Evolutionary conservation across 495 filamentous ascomycete genomes (phyloP).

Genomic region (Echria macrotheca): DNA sequence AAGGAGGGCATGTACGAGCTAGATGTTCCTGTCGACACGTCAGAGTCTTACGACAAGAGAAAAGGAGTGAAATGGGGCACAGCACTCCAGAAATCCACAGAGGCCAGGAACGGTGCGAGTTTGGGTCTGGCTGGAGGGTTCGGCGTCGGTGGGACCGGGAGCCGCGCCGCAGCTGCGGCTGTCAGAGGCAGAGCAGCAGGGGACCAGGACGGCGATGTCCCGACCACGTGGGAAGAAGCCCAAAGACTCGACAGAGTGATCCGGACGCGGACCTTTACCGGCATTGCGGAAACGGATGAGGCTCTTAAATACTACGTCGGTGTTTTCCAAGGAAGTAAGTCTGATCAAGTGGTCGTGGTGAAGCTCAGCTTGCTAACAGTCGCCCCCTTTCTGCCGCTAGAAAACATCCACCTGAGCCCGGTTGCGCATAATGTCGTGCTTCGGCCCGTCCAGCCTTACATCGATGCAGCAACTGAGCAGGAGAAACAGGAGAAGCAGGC

Average conservation of each 20-base stretch:
- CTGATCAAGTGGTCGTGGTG: neutral
- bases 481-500: slow-evolving; percentile 37
- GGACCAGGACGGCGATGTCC: slow-evolving; percentile 19
- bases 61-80: slow-evolving; percentile 45
- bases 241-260: slow-evolving; percentile 39
- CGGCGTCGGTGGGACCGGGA: slow-evolving; percentile 30
- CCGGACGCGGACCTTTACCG: slow-evolving; percentile 40
- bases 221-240: slow-evolving; percentile 41
- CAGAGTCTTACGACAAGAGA: slow-evolving; percentile 38
- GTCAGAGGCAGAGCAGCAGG: slow-evolving; percentile 16
- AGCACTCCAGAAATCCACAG: slow-evolving; percentile 35
- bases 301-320: slow-evolving; percentile 45
- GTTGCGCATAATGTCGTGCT: slow-evolving; percentile 40
- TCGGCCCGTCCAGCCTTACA: slow-evolving; percentile 42
- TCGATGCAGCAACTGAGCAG: slow-evolving; percentile 42
- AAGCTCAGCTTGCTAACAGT: neutral
- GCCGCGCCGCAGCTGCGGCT: slow-evolving; percentile 7
- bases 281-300: slow-evolving; percentile 31
- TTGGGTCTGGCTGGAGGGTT: slow-evolving; percentile 45
- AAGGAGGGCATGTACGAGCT: slow-evolving; percentile 43
- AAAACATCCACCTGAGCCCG: slow-evolving; percentile 45
- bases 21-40: slow-evolving; percentile 39
- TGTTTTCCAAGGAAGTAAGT: slow-evolving; percentile 43
- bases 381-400: slow-evolving; percentile 16
- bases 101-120: slow-evolving; percentile 42